These are phyloP conservation scores for Solanum tarijense DNA, from an alignment of 257 asterid genomes.

Conservation along the genomic window DNA sequence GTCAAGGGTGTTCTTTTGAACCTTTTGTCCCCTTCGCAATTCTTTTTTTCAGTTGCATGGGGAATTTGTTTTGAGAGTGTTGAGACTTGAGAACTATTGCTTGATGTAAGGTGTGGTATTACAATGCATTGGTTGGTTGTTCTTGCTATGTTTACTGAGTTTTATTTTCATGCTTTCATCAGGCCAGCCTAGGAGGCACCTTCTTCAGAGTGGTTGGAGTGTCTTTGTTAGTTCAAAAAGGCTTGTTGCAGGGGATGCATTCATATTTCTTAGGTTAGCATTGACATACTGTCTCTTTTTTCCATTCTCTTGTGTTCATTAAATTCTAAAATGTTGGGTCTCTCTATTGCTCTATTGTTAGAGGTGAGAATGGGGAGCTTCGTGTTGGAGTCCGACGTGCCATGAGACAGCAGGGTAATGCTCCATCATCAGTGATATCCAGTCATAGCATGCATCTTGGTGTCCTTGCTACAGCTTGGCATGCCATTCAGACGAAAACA, in stretches of 20 bases:
- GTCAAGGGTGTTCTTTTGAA: not conserved
- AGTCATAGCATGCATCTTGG: constrained; percentile 90
- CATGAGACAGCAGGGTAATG: constrained; percentile 60
- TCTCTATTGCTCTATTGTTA: not conserved
- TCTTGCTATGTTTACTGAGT: not conserved
- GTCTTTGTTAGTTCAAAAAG: constrained; percentile 19
- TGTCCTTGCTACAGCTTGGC: constrained; percentile 84
- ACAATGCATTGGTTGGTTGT: not conserved
- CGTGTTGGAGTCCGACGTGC: constrained; percentile 80
- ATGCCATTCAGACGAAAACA: constrained; percentile 65
- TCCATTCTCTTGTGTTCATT: not conserved
- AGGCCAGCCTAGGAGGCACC: constrained; percentile 26
- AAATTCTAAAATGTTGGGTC: not conserved
- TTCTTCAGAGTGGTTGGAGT: constrained; percentile 25
- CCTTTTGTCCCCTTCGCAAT: not conserved
- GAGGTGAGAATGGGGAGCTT: constrained; percentile 77
- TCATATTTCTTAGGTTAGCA: constrained; percentile 19
- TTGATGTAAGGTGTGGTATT: not conserved
- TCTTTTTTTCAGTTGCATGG: not conserved
- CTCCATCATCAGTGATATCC: constrained; percentile 80
- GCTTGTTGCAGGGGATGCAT: constrained; percentile 20
- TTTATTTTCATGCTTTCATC: not conserved
- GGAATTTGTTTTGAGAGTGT: not conserved
- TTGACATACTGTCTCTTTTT: not conserved
- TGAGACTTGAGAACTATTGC: not conserved